A percentile compares a stretch with the other conserved stretches of the same genome.
Conservation (phyloP, 305 asterid species). For the Plantago coronopus region DNA sequence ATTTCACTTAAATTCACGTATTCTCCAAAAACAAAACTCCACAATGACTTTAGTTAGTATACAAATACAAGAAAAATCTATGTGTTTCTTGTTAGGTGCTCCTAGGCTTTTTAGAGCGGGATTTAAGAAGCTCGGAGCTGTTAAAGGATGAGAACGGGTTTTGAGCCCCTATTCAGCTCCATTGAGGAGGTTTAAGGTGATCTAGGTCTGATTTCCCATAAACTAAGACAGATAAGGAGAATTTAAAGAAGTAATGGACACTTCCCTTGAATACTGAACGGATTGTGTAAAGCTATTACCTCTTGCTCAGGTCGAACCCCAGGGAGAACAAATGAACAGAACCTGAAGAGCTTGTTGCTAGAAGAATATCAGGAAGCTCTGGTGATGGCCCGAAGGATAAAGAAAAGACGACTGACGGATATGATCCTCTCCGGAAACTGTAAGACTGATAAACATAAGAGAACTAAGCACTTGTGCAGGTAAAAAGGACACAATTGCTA, state of each 20-base stretch:
- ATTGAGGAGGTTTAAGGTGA: no score
- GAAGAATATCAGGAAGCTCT: conserved; percentile 78
- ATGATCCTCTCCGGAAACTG: conserved; percentile 96
- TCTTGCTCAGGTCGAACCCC: conserved; percentile 54
- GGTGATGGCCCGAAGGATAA: conserved; percentile 79
- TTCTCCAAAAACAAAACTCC: no score
- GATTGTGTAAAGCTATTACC: conserved; percentile 42
- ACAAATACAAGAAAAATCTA: no score
- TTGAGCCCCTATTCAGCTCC: no score
- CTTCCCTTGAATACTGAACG: conserved; percentile 13
- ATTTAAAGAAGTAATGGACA: conserved; percentile 1
- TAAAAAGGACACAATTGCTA: conserved; percentile 10
- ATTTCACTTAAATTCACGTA: no score
- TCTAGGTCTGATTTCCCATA: neutral
- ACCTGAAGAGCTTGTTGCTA: conserved; percentile 93
- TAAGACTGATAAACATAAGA: conserved; percentile 62
- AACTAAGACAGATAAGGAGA: neutral
- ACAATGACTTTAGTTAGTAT: no score
- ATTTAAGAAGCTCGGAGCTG: no score
- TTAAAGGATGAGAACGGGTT: no score
- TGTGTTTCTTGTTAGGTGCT: no score
- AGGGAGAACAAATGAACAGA: conserved; percentile 75
- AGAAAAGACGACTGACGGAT: conserved; percentile 75
- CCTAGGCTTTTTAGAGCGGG: no score
- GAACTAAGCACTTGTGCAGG: conserved; percentile 28